A percentile compares a stretch with the other conserved stretches of the same genome.
phyloP scores from a whole-genome alignment of 305 asterid species.

The Andrographis paniculata region DNA sequence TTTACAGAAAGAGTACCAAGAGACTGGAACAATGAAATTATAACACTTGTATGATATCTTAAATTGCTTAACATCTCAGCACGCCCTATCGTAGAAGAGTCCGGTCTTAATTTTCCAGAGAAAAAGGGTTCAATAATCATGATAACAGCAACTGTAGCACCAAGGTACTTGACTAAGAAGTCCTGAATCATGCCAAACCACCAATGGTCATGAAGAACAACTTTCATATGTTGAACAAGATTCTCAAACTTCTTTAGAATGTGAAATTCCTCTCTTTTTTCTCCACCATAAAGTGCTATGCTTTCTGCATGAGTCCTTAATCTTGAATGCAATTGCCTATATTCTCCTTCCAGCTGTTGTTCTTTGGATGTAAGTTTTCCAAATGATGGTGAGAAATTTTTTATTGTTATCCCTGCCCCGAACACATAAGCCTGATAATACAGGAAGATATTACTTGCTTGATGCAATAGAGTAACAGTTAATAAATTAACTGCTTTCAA shows the following conservation, averaged over 20 bases:
- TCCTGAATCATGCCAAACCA: conserved; percentile 99
- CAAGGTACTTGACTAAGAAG: conserved; percentile 90
- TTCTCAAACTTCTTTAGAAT: conserved; percentile 73
- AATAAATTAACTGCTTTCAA: conserved; percentile 18
- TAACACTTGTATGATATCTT: conserved; percentile 98
- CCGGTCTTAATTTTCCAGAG: conserved; percentile 89
- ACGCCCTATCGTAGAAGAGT: conserved; percentile 89
- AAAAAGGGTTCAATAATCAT: conserved; percentile 96
- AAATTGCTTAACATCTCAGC: conserved; percentile 99
- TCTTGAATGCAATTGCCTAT: conserved; percentile 95
- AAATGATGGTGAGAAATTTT: conserved; percentile 89
- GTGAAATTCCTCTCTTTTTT: conserved; percentile 85
- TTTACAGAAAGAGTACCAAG: conserved; percentile 97
- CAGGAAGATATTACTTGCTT: conserved; percentile 19
- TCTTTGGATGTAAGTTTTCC: conserved; percentile 91
- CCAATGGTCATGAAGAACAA: conserved; percentile 95
- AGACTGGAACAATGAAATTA: conserved; percentile 88
- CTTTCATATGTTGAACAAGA: conserved; percentile 81
- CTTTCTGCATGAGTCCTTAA: conserved; percentile 98
- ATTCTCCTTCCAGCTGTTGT: conserved; percentile 97
- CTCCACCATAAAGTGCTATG: conserved; percentile 97
- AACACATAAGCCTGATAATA: conserved; percentile 78
- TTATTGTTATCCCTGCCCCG: conserved; percentile 87
- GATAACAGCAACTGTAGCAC: conserved; percentile 98
- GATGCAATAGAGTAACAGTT: conserved; percentile 13